A percentile compares a stretch with the other conserved stretches of the same genome.
phyloP scores from a whole-genome alignment of 169 alveolate genomes.

The Plasmodium malariae region DNA sequence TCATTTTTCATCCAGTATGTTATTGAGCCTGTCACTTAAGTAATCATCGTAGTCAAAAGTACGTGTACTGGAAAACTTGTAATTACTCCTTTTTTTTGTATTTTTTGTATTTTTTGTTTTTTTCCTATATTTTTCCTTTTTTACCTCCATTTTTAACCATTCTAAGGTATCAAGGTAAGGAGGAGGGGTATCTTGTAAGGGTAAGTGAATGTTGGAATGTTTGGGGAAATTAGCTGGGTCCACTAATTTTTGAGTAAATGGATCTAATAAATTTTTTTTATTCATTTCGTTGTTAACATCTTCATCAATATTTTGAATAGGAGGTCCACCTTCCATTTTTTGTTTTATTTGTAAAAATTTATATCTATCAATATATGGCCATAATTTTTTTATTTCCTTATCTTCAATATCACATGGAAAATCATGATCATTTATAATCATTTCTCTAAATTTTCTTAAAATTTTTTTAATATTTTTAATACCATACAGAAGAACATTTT shows the following conservation, averaged over 20 bases:
- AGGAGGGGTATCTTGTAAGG: slow-evolving; percentile 68
- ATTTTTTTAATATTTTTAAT: slow-evolving; percentile 75
- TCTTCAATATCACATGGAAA: slow-evolving; percentile 48
- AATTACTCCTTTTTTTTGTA: not conserved
- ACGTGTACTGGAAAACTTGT: not conserved
- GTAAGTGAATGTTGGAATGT: slow-evolving; percentile 57
- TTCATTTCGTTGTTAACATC: not conserved
- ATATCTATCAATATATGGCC: slow-evolving; percentile 69
- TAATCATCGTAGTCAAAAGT: slow-evolving; percentile 63
- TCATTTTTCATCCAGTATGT: slow-evolving; percentile 41
- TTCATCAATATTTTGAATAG: slow-evolving; percentile 55
- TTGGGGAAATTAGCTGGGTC: slow-evolving; percentile 69
- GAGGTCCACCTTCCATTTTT: slow-evolving; percentile 76
- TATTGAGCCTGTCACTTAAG: slow-evolving; percentile 23
- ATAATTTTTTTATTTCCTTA: slow-evolving; percentile 60
- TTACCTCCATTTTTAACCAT: slow-evolving; percentile 67
- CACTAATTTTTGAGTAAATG: slow-evolving; percentile 44
- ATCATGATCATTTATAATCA: slow-evolving; percentile 51
- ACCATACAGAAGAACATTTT: slow-evolving; percentile 79
- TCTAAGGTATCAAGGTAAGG: slow-evolving; percentile 72
- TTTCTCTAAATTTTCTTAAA: slow-evolving; percentile 65
- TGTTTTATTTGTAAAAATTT: slow-evolving; percentile 68
- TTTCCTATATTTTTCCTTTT: slow-evolving; percentile 35
- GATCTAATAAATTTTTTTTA: slow-evolving; percentile 6
- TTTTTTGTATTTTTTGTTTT: slow-evolving; percentile 21